Evolutionary conservation across 2,329 filamentous ascomycete genomes (phyloP), one percentile per base, ranked within the genome.

Genomic region (Aspergillus ochraceus): DNA sequence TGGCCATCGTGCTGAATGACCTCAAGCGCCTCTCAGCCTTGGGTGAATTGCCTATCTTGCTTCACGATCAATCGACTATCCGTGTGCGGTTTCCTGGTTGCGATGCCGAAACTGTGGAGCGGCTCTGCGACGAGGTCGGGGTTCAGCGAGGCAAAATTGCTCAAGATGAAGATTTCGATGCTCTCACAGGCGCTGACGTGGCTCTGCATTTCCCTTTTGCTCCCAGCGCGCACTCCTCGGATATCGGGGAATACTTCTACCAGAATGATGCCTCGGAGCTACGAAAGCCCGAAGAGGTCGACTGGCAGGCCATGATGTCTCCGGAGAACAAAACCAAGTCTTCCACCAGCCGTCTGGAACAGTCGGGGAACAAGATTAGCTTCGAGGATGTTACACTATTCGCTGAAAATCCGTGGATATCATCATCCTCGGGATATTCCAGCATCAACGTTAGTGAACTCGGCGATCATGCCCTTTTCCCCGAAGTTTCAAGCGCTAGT

Each of bases 1-100:
- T 97, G 19, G 87, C 90, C 2, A 85, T 87, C 6, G 84, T 94
- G 1, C 84, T 95, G 69, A 89, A 89, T 54, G 95, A 99, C 69
- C 81, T 99, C 6, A 90, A 91, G 69, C 86, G 86, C 39, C 81
- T 99, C 1, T 86, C 92, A 0, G 79, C 82, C 0, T 76, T 98
- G 1, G 95, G 95, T 1, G 92, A 97, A 71, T 79, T 99, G 20
- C 92, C 94, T 0, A 86, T 98, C 36, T 83, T 86, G 0, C 83
- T 97, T 55, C 86, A 91, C 56, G 83, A 85, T 42, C 80, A 84
- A 36, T 86, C 86, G 2, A 84, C 86, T 0, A 79, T 97, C 4
- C 87, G 92, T 36, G 87, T 98, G 2, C 89, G 92, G 30, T 98
- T 99, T 70, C 92, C 93, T 0, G 95, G 95, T 3, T 93, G 95